Evolutionary conservation across 2,329 filamentous ascomycete genomes (phyloP).

Genomic region (Cladosporium austrohemisphaericum): DNA sequence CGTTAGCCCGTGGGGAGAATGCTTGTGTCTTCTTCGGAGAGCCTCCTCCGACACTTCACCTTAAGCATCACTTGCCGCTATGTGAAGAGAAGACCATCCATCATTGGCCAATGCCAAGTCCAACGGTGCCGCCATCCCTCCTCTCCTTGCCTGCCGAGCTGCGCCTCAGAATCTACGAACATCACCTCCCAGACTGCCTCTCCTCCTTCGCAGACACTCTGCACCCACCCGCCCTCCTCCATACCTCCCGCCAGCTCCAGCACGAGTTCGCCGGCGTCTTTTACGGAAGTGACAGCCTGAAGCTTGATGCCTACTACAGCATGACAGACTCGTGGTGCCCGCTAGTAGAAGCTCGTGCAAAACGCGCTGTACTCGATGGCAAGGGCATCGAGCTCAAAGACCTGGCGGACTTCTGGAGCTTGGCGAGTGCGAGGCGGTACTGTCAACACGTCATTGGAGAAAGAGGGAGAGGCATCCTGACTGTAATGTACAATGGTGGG

Average conservation of each 20-base stretch:
- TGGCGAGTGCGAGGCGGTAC: conserved; percentile 19
- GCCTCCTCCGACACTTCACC: too few relatives aligned
- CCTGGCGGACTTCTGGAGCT: conserved; percentile 18
- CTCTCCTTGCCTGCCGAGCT: conserved; percentile 27
- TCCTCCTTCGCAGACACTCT: conserved; percentile 11
- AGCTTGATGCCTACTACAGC: conserved; percentile 18
- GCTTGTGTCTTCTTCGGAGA: too few relatives aligned
- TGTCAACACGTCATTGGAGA: conserved; percentile 15
- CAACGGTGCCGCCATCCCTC: conserved; percentile 11
- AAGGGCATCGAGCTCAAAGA: conserved; percentile 10
- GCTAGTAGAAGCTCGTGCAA: conserved; percentile 9
- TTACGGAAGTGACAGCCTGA: conserved; percentile 16
- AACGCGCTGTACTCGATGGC: conserved; percentile 13
- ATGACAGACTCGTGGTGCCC: conserved; percentile 18
- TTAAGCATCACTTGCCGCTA: too few relatives aligned
- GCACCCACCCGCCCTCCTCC: conserved; percentile 8
- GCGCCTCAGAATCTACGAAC: conserved; percentile 24
- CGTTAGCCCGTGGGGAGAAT: too few relatives aligned
- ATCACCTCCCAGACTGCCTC: conserved; percentile 20
- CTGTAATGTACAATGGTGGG: conserved; percentile 11
- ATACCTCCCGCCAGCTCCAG: conserved; percentile 6
- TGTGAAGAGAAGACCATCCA: too few relatives aligned
- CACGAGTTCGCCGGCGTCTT: conserved; percentile 17
- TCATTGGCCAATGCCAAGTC: not conserved
- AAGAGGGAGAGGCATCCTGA: conserved; percentile 17